These are phyloP conservation scores for Aciculosporium take DNA, from an alignment of 2,329 filamentous ascomycete genomes.

Conservation along the genomic window DNA sequence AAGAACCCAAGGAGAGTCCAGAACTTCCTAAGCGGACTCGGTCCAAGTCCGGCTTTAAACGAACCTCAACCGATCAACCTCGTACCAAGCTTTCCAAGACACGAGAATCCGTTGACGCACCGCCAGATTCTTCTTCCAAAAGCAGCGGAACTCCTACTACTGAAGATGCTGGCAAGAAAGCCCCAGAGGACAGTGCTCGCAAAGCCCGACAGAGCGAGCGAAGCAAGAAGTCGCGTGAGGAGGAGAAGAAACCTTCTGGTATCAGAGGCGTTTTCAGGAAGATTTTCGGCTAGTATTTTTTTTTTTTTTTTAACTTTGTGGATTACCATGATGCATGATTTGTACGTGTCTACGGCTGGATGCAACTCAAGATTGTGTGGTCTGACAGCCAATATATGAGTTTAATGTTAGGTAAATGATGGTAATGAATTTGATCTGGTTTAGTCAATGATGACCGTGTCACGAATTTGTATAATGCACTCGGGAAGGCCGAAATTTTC, in stretches of 20 bases:
- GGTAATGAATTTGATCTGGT: neutral
- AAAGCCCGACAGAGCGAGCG: constrained; percentile 21
- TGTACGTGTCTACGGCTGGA: constrained; percentile 2
- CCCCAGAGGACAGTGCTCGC: constrained; percentile 19
- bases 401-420: neutral
- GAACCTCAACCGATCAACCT: constrained; percentile 16
- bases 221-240: constrained; percentile 18
- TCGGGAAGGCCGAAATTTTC: too few relatives aligned
- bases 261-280: constrained; percentile 24
- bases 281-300: constrained; percentile 15
- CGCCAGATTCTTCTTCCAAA: constrained; percentile 1
- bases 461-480: neutral
- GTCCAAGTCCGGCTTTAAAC: constrained; percentile 14
- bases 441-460: neutral
- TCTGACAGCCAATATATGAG: constrained; percentile 6
- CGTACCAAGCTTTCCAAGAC: constrained; percentile 13
- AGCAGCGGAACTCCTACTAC: constrained; percentile 4
- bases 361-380: constrained; percentile 4
- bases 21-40: constrained; percentile 19
- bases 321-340: constrained; percentile 7
- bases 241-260: constrained; percentile 18
- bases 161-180: neutral
- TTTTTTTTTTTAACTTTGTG: constrained; percentile 1
- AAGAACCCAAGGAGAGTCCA: constrained; percentile 5
- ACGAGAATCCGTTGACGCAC: constrained; percentile 6